These are phyloP conservation scores for Neopestalotiopsis clavispora DNA, from an alignment of 2,329 filamentous ascomycete species.

Conservation along the genomic window DNA sequence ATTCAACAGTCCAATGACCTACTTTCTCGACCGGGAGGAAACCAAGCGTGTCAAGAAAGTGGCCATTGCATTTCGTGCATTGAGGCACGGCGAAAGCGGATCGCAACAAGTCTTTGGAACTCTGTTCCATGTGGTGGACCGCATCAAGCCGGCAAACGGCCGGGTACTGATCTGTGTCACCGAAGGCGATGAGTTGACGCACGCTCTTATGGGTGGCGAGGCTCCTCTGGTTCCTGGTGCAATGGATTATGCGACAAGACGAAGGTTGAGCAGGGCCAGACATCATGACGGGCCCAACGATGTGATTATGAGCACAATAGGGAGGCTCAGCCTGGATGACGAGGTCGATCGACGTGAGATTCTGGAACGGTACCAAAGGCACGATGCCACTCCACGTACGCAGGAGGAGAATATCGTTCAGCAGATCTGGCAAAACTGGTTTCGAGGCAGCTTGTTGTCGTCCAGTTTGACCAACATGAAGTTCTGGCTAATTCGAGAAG, in stretches of 20 bases:
- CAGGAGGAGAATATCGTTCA: constrained; percentile 43
- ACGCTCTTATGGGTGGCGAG: constrained; percentile 33
- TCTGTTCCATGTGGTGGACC: constrained; percentile 54
- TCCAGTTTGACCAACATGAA: constrained; percentile 46
- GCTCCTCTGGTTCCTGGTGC: constrained; percentile 25
- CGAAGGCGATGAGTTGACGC: constrained; percentile 39
- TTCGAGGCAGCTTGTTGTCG: constrained; percentile 44
- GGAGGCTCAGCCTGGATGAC: constrained; percentile 9
- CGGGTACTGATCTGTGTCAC: constrained; percentile 47
- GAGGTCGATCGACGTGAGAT: constrained; percentile 11
- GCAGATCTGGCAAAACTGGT: constrained; percentile 54
- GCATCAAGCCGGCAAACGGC: constrained; percentile 24
- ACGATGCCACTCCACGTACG: constrained; percentile 17
- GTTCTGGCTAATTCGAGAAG: constrained; percentile 50
- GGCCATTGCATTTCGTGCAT: constrained; percentile 48
- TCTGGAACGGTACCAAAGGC: constrained; percentile 9
- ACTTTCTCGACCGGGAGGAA: constrained; percentile 50
- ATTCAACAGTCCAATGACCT: constrained; percentile 53
- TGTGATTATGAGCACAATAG: neutral
- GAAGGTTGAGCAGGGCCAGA: neutral
- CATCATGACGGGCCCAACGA: constrained; percentile 3
- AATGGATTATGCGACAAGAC: constrained; percentile 8
- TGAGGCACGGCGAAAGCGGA: constrained; percentile 47
- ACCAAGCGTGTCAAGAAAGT: constrained; percentile 48
- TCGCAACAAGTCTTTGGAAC: constrained; percentile 51